Base-by-base conservation (phyloP, 345 rosid species). In the Eutrema japonicum region DNA sequence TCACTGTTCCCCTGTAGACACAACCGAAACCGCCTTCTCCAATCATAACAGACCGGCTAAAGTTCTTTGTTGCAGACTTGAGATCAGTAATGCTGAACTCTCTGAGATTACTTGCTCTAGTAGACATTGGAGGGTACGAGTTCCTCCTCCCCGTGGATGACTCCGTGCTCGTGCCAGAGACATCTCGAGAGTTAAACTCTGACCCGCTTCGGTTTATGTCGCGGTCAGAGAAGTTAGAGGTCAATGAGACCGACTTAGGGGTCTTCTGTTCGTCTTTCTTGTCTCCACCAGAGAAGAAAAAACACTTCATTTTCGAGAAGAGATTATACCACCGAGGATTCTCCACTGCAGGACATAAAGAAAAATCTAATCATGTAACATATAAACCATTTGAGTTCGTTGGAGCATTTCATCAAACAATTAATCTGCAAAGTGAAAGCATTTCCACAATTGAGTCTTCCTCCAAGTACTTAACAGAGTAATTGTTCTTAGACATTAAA, bases 1-100 rank as follows among this genome's bases (percentile, higher is more conserved):
- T 89, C 43, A 89, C 79, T 10, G 70, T 61, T 14, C 98, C 97
- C 61, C 45, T 87, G 63, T 65, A 94, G 70, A 94, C 98, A 76
- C 88, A 85, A 57, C 98, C 96, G 51, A 94, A 91, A 54, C 98
- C 97, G 6, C 98, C 98, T 81, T 94, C 98, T 70, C 98, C 97
- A 30, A 91, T 51, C 95, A 94, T 79, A 61, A 78, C 82, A 14
- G 96, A 87, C 18, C 88, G 88, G 84, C 90, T 87, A 52, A 94
- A 94, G 77, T 91, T 94, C 84, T 82, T 91, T 54, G 98, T 91
- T 27, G 88, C 93, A 32, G 87, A 78, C 78, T 87, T 89, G 67
- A 94, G 89, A 70, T 89, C 99, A 49, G 88, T 68, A 43, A 88
- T 79, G 6, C 95, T 81, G 83, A 94, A 94, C 71, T 76, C 89